These are phyloP conservation scores for Orbilia brochopaga DNA, from an alignment of 2,329 filamentous ascomycete species.

Conservation along the genomic window DNA sequence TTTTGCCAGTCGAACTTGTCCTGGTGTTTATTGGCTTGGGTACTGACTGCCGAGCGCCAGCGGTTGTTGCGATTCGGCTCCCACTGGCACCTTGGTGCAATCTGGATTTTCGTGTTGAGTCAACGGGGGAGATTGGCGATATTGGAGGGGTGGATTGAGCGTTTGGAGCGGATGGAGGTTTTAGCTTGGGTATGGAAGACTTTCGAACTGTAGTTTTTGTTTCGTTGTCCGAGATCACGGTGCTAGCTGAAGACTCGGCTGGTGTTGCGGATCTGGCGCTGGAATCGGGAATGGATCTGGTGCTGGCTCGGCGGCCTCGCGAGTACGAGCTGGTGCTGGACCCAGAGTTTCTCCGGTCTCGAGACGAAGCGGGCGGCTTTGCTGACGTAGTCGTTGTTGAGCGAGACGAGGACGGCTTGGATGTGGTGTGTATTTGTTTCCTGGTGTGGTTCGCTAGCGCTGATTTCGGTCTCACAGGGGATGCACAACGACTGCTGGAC, in stretches of 20 bases:
- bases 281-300: conserved; percentile 33
- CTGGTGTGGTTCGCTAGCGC: conserved; percentile 43
- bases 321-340: conserved; percentile 42
- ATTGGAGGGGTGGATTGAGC: conserved; percentile 41
- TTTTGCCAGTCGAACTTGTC: conserved; percentile 42
- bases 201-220: conserved; percentile 27
- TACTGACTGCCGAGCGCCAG: conserved; percentile 32
- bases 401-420: conserved; percentile 25
- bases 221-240: conserved; percentile 40
- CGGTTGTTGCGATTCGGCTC: conserved; percentile 29
- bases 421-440: conserved; percentile 15
- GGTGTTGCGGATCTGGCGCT: conserved; percentile 40
- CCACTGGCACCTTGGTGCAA: conserved; percentile 13
- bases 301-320: conserved; percentile 26
- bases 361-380: conserved; percentile 17
- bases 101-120: conserved; percentile 23
- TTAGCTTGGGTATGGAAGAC: conserved; percentile 36
- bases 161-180: conserved; percentile 12
- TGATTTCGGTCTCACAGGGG: conserved; percentile 45
- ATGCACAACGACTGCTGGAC: conserved; percentile 45
- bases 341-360: conserved; percentile 39
- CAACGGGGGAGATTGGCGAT: conserved; percentile 41
- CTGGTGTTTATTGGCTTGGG: conserved; percentile 43
- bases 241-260: conserved; percentile 30
- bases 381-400: conserved; percentile 12